A percentile compares a stretch with the other conserved stretches of the same genome.
Evolutionary conservation across 768 basidiomycete species (phyloP).

Genomic region (Tulasnella sp.): DNA sequence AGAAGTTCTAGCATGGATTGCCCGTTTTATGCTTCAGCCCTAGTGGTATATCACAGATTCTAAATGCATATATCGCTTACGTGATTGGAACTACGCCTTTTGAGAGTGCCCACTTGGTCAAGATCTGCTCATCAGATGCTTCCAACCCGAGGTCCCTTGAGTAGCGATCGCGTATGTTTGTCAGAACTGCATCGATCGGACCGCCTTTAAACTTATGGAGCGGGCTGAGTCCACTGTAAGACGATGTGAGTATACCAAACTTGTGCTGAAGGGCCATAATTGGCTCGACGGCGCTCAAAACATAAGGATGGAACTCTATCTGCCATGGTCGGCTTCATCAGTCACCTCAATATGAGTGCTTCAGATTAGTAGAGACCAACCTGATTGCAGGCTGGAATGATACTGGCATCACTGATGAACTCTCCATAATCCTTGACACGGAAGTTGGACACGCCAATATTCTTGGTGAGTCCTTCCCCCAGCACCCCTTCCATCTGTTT

Average conservation of each 20-base stretch:
- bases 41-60: not conserved
- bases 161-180: not conserved
- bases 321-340: slow-evolving; percentile 10
- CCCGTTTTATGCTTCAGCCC: not conserved
- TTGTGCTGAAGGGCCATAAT: slow-evolving; percentile 24
- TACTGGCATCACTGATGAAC: slow-evolving; percentile 25
- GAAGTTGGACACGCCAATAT: slow-evolving; percentile 34
- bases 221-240: slow-evolving; percentile 9
- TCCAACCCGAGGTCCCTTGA: not conserved
- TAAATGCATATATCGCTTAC: not conserved
- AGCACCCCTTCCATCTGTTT: slow-evolving; percentile 25
- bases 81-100: slow-evolving; percentile 1
- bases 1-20: not conserved
- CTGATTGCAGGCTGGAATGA: slow-evolving; percentile 29
- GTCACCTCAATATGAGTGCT: not conserved
- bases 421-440: slow-evolving; percentile 28
- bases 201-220: not conserved
- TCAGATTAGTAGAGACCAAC: slow-evolving; percentile 13
- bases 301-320: slow-evolving; percentile 33
- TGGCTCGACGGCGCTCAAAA: slow-evolving; percentile 21
- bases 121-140: not conserved
- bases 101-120: slow-evolving; percentile 2
- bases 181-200: not conserved
- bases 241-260: slow-evolving; percentile 22
- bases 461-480: slow-evolving; percentile 25